Evolutionary conservation across 768 basidiomycete species (phyloP).

Genomic region (Strobilomyces confusus): DNA sequence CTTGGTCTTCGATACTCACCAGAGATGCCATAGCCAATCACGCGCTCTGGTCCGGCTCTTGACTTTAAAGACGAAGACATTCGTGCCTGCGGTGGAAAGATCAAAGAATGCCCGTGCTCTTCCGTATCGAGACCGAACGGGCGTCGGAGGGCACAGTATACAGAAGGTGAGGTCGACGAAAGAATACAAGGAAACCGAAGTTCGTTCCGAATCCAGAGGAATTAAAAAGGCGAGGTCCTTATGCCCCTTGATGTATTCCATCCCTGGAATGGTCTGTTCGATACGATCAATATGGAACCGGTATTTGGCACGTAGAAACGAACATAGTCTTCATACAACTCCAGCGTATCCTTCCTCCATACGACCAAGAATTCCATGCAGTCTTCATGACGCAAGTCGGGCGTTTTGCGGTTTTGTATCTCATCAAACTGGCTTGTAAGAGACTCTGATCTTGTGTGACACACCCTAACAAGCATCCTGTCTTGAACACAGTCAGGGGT

Average conservation of each 20-base stretch:
- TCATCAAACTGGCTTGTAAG: constrained; percentile 61
- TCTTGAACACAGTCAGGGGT: constrained; percentile 45
- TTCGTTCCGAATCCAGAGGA: constrained; percentile 59
- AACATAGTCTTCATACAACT: constrained; percentile 85
- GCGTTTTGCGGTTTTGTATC: constrained; percentile 56
- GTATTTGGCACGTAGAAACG: constrained; percentile 23
- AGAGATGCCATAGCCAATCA: constrained; percentile 90
- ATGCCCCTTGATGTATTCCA: constrained; percentile 63
- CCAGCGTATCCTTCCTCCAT: constrained; percentile 74
- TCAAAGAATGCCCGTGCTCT: constrained; percentile 48
- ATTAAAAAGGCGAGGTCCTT: constrained; percentile 79
- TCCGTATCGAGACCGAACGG: constrained; percentile 35
- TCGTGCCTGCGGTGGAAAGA: constrained; percentile 59
- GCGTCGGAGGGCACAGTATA: constrained; percentile 59
- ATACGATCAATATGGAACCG: constrained; percentile 3
- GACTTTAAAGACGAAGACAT: constrained; percentile 82
- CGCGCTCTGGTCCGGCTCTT: constrained; percentile 73
- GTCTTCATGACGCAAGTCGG: constrained; percentile 56
- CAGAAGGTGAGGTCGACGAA: constrained; percentile 84
- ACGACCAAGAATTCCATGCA: constrained; percentile 85
- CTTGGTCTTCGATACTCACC: constrained; percentile 40
- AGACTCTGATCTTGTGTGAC: constrained; percentile 53
- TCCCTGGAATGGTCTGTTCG: constrained; percentile 55
- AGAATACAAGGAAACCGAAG: constrained; percentile 81
- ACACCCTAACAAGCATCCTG: constrained; percentile 82